A percentile compares a stretch with the other conserved stretches of the same genome.
phyloP scores from a whole-genome alignment of 495 filamentous ascomycete genomes.

The Aspergillus cristatus region DNA sequence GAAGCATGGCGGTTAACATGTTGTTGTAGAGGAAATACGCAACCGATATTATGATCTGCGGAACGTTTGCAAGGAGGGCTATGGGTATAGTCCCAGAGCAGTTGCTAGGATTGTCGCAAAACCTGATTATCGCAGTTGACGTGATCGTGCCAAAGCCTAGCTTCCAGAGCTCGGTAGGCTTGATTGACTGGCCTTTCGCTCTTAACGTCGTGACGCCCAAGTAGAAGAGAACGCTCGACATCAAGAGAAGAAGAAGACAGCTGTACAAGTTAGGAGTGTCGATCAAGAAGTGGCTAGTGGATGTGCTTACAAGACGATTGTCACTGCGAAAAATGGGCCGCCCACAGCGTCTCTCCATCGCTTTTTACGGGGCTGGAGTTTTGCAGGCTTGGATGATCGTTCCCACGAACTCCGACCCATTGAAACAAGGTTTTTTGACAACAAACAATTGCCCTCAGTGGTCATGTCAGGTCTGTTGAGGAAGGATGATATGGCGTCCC shows the following conservation, averaged over 20 bases:
- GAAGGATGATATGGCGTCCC: slow-evolving; percentile 44
- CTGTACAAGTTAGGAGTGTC: background rate
- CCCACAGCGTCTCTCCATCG: background rate
- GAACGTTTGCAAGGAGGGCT: slow-evolving; percentile 10
- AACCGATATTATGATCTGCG: slow-evolving; percentile 24
- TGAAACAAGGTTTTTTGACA: slow-evolving; percentile 4
- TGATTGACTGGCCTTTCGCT: background rate
- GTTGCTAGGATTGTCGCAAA: background rate
- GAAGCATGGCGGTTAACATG: slow-evolving; percentile 26
- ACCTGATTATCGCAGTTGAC: background rate
- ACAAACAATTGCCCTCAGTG: slow-evolving; percentile 24
- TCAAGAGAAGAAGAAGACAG: background rate
- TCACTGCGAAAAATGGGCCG: background rate
- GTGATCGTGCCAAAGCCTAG: background rate
- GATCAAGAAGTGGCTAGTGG: background rate
- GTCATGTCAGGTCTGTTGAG: slow-evolving; percentile 29
- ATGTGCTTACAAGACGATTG: background rate
- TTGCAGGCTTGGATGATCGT: no score
- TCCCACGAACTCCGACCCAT: no score
- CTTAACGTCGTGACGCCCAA: background rate
- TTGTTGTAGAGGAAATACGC: slow-evolving; percentile 30
- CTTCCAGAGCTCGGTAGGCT: background rate
- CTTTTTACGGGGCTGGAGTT: background rate
- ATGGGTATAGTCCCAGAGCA: background rate
- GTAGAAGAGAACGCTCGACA: background rate